phyloP scores from a whole-genome alignment of 345 rosid genomes.

The Nephelium lappaceum region DNA sequence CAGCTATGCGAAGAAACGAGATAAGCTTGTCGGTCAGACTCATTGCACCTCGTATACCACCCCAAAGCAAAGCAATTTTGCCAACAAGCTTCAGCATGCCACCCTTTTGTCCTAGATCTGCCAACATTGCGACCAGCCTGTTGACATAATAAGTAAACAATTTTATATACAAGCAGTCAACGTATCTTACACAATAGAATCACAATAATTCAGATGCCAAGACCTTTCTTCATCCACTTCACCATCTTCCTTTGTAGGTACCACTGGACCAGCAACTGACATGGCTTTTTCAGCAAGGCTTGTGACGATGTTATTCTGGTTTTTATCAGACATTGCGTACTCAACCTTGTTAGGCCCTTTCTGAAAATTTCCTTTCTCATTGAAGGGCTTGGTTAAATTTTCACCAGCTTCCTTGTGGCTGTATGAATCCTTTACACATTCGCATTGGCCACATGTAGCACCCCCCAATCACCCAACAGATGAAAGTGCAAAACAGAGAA shows the following conservation, averaged over 20 bases:
- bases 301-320: constrained; percentile 50
- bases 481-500: background rate
- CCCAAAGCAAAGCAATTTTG: constrained; percentile 98
- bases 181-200: background rate
- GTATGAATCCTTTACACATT: constrained; percentile 36
- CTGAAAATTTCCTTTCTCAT: constrained; percentile 37
- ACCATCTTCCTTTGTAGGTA: constrained; percentile 91
- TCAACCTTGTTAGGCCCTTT: constrained; percentile 45
- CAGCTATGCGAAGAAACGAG: constrained; percentile 69
- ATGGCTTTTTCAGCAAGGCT: constrained; percentile 96
- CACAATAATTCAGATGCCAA: constrained; percentile 7
- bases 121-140: constrained; percentile 86
- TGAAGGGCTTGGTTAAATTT: constrained; percentile 33
- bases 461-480: background rate
- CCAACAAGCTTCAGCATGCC: constrained; percentile 84
- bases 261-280: constrained; percentile 94
- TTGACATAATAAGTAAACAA: constrained; percentile 23
- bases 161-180: constrained; percentile 18
- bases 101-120: constrained; percentile 93
- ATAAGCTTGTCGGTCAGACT: constrained; percentile 86
- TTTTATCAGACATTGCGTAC: constrained; percentile 41
- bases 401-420: constrained; percentile 31
- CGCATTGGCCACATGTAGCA: constrained; percentile 12
- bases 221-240: constrained; percentile 96
- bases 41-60: constrained; percentile 96